Percentiles rank a stretch among this genome's conserved stretches.
phyloP scores from a whole-genome alignment of 164 flowering plant genomes.

The Magnolia officinalis region DNA sequence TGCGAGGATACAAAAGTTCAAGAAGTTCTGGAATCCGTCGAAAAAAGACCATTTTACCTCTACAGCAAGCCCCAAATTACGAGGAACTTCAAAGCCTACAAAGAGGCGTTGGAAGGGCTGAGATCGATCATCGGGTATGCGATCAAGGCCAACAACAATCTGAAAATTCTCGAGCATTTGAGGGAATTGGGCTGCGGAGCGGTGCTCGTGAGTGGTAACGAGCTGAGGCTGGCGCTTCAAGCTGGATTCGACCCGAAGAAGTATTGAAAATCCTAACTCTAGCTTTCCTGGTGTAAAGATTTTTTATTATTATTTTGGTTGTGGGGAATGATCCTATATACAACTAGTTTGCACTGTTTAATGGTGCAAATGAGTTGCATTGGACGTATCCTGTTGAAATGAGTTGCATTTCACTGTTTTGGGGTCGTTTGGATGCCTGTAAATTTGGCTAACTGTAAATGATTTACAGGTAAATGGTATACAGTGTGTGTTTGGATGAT shows the following conservation, averaged over 20 bases:
- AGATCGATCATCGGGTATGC: conserved; percentile 82
- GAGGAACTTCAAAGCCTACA: conserved; percentile 75
- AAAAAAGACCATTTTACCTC: conserved; percentile 77
- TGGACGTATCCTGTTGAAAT: too few species aligned
- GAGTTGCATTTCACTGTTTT: too few species aligned
- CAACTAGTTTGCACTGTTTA: too few species aligned
- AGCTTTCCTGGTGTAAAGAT: too few species aligned
- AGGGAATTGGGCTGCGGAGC: conserved; percentile 88
- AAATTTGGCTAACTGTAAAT: too few species aligned
- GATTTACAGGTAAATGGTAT: too few species aligned
- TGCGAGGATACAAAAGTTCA: conserved; percentile 74
- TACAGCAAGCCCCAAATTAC: conserved; percentile 89
- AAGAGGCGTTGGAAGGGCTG: conserved; percentile 75
- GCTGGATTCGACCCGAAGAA: conserved; percentile 93
- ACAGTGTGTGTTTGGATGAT: too few species aligned
- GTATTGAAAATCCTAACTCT: conserved; percentile 27
- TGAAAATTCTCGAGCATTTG: conserved; percentile 91
- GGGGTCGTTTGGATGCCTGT: too few species aligned
- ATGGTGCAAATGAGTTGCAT: too few species aligned
- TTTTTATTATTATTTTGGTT: too few species aligned
- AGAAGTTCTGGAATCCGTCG: conserved; percentile 63
- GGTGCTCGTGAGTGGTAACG: conserved; percentile 96
- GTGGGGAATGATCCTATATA: too few species aligned
- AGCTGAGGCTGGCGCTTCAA: conserved; percentile 70
- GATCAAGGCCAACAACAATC: conserved; percentile 87